Conservation (phyloP, 2,329 filamentous ascomycete genomes). For the Alternaria sp. region DNA sequence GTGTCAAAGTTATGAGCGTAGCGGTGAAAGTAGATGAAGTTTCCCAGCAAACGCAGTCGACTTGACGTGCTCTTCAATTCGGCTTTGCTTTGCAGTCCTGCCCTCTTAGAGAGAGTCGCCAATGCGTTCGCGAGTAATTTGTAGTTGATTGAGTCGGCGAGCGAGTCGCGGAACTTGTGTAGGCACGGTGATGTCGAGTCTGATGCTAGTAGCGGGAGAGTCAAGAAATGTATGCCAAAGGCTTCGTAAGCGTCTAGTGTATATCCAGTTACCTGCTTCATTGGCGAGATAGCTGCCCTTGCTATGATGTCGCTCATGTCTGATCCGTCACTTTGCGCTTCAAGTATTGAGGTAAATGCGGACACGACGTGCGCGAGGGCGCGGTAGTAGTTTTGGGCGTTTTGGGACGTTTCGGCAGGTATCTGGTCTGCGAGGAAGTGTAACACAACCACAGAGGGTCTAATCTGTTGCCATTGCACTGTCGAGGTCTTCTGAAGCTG, state of each 20-base stretch:
- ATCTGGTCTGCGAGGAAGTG: slow-evolving; percentile 45
- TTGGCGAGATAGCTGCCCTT: slow-evolving; percentile 38
- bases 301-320: slow-evolving; percentile 27
- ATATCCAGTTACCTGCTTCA: slow-evolving; percentile 46
- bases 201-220: slow-evolving; percentile 46
- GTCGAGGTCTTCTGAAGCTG: slow-evolving; percentile 20
- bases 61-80: slow-evolving; percentile 49
- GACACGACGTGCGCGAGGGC: slow-evolving; percentile 41
- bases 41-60: slow-evolving; percentile 66
- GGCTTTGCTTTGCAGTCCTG: slow-evolving; percentile 36
- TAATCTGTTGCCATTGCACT: slow-evolving; percentile 20
- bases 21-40: slow-evolving; percentile 67
- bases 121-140: slow-evolving; percentile 53
- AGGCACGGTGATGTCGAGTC: slow-evolving; percentile 32
- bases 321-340: slow-evolving; percentile 4
- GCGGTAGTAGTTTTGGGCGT: slow-evolving; percentile 43
- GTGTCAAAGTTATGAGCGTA: slow-evolving; percentile 55
- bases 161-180: slow-evolving; percentile 40
- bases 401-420: slow-evolving; percentile 45
- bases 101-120: slow-evolving; percentile 39
- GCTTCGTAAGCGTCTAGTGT: slow-evolving; percentile 51
- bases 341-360: slow-evolving; percentile 19
- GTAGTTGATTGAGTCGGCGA: slow-evolving; percentile 62
- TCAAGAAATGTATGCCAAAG: slow-evolving; percentile 56
- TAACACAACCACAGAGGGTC: slow-evolving; percentile 31